Percentiles rank a stretch among this genome's conserved stretches.
phyloP scores from a whole-genome alignment of 306 rosid species.

The Alnus rubra region DNA sequence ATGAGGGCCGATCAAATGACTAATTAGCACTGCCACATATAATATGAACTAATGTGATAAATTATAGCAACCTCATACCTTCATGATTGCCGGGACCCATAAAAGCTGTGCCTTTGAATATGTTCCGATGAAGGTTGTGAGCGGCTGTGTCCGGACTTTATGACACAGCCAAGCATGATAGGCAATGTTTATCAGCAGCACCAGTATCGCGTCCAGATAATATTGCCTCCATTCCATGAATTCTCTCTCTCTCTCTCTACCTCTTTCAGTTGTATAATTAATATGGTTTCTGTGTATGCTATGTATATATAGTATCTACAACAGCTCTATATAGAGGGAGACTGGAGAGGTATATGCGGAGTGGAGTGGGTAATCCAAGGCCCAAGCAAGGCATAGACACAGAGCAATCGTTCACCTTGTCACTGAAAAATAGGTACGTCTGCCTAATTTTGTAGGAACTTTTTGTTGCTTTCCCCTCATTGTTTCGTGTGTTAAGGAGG shows the following conservation, averaged over 20 bases:
- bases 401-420: too few species aligned
- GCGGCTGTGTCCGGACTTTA: conserved; percentile 41
- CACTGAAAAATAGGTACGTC: too few species aligned
- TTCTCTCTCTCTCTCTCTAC: too few species aligned
- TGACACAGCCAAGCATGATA: conserved; percentile 55
- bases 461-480: too few species aligned
- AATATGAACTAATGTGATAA: too few species aligned
- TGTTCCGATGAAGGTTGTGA: conserved; percentile 49
- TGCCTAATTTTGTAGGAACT: too few species aligned
- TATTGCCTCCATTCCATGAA: conserved; percentile 47
- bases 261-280: neutral
- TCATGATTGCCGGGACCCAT: conserved; percentile 52
- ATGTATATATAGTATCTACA: neutral
- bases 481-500: too few species aligned
- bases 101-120: conserved; percentile 42
- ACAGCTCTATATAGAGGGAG: too few species aligned
- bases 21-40: too few species aligned
- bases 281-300: neutral
- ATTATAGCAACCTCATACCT: conserved; percentile 26
- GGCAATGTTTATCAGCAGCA: conserved; percentile 36
- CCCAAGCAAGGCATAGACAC: too few species aligned
- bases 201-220: conserved; percentile 47
- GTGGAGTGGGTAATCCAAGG: neutral
- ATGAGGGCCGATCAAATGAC: too few species aligned
- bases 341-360: neutral